Evolutionary conservation across 192 early-diverging fungal species (phyloP).

Genomic region (Backusella morwellensis): DNA sequence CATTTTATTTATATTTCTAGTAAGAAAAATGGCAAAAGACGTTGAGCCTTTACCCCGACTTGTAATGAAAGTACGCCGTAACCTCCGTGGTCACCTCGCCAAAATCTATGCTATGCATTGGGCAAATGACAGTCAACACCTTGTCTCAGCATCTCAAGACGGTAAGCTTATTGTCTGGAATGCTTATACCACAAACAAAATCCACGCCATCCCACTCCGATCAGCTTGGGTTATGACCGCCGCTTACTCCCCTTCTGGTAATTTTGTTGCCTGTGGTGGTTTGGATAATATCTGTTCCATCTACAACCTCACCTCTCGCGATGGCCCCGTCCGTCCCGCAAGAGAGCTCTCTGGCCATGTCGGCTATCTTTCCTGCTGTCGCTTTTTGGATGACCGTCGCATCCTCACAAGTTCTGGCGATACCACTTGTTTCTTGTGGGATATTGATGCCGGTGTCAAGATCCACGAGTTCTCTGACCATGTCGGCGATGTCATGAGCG

Average conservation of each 20-base stretch:
- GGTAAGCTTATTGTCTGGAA: constrained; percentile 99
- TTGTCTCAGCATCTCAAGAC: constrained; percentile 98
- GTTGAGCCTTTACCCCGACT: constrained; percentile 83
- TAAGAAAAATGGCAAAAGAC: constrained; percentile 47
- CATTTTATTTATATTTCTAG: constrained; percentile 5
- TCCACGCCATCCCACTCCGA: constrained; percentile 96
- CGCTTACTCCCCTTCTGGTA: constrained; percentile 95
- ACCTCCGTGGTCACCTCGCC: constrained; percentile 96
- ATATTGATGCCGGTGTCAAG: constrained; percentile 97
- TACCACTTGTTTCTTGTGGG: constrained; percentile 99
- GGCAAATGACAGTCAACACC: constrained; percentile 79
- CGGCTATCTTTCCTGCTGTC: constrained; percentile 95
- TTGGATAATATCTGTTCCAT: constrained; percentile 99
- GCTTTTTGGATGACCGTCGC: constrained; percentile 93
- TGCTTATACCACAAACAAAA: constrained; percentile 97
- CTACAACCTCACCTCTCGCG: constrained; percentile 94
- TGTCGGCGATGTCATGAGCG: constrained; percentile 96
- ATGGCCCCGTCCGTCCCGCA: constrained; percentile 91
- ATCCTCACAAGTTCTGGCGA: constrained; percentile 95
- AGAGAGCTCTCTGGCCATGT: constrained; percentile 92
- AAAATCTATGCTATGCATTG: constrained; percentile 87
- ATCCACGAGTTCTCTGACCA: constrained; percentile 95
- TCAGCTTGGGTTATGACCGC: constrained; percentile 99
- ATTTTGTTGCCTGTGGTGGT: constrained; percentile 98
- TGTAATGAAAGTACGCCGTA: constrained; percentile 93